Conservation (phyloP, 805 yeast species). For the Lipomyces spencermartinsiae region DNA sequence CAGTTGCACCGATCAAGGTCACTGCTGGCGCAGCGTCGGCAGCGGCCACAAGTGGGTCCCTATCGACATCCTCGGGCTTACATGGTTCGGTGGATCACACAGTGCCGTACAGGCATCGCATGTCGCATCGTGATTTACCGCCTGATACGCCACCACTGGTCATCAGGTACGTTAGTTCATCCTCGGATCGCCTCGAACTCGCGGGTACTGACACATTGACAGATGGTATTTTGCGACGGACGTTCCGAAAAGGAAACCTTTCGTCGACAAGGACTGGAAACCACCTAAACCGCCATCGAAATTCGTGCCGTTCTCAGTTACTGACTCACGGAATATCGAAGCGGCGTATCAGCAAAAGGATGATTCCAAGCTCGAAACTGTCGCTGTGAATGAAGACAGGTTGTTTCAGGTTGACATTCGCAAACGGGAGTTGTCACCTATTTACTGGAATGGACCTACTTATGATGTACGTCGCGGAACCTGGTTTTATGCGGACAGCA, state of each 20-base stretch:
- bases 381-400: constrained; percentile 81
- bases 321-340: constrained; percentile 71
- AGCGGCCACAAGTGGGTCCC: not conserved
- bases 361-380: constrained; percentile 37
- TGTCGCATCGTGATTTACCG: constrained; percentile 30
- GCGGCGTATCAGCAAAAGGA: constrained; percentile 48
- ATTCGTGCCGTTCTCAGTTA: constrained; percentile 69
- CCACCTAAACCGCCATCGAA: constrained; percentile 57
- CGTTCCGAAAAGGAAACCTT: constrained; percentile 33
- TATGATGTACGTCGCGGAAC: constrained; percentile 83
- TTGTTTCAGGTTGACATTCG: constrained; percentile 73
- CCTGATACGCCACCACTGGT: constrained; percentile 35
- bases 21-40: not conserved
- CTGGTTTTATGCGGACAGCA: constrained; percentile 69
- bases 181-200: not conserved
- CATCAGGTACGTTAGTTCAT: constrained; percentile 22
- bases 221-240: constrained; percentile 39
- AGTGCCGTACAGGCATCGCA: constrained; percentile 34
- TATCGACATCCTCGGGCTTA: not conserved
- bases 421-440: constrained; percentile 63
- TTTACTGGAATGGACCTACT: constrained; percentile 87
- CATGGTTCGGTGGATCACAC: constrained; percentile 25
- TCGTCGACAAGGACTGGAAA: constrained; percentile 54
- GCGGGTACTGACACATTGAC: not conserved
- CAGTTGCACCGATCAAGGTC: not conserved